Conservation (phyloP, 2,329 filamentous ascomycete species). For the Fusarium tjaetaba region DNA sequence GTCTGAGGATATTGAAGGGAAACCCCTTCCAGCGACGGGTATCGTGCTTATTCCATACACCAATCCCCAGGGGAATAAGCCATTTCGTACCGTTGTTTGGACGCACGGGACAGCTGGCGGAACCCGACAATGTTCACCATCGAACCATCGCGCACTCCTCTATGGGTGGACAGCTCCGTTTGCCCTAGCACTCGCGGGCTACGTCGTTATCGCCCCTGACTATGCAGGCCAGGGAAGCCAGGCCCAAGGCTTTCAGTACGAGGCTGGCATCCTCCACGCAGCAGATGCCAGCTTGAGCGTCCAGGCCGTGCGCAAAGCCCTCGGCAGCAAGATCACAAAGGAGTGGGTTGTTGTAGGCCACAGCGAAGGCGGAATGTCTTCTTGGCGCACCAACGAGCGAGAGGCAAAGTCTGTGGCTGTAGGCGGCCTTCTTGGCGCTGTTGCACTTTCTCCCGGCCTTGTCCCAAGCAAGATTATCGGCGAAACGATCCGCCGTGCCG, state of each 20-base stretch:
- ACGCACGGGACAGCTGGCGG: constrained; percentile 40
- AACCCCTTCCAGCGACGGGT: not conserved
- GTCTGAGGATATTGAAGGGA: not conserved
- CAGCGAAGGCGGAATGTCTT: constrained; percentile 41
- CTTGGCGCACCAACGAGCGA: constrained; percentile 40
- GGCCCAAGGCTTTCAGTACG: constrained; percentile 34
- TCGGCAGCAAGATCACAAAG: constrained; percentile 13
- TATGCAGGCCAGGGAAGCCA: constrained; percentile 20
- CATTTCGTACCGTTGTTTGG: constrained; percentile 35
- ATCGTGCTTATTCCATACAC: not conserved
- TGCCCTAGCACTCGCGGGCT: constrained; percentile 16
- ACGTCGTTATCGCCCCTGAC: constrained; percentile 10
- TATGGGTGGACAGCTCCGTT: constrained; percentile 39
- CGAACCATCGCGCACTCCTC: constrained; percentile 35
- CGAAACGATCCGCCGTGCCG: not conserved
- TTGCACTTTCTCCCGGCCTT: not conserved
- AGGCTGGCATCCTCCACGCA: constrained; percentile 30
- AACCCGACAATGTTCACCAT: constrained; percentile 34
- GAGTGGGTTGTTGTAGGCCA: constrained; percentile 40
- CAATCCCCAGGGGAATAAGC: not conserved
- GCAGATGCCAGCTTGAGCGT: constrained; percentile 28
- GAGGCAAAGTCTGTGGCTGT: constrained; percentile 10
- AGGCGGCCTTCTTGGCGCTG: not conserved
- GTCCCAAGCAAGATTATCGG: not conserved
- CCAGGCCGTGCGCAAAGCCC: constrained; percentile 22